A percentile compares a stretch with the other conserved stretches of the same genome.
Conservation (phyloP, 495 filamentous ascomycete species). For the Tetracladium setigerum region DNA sequence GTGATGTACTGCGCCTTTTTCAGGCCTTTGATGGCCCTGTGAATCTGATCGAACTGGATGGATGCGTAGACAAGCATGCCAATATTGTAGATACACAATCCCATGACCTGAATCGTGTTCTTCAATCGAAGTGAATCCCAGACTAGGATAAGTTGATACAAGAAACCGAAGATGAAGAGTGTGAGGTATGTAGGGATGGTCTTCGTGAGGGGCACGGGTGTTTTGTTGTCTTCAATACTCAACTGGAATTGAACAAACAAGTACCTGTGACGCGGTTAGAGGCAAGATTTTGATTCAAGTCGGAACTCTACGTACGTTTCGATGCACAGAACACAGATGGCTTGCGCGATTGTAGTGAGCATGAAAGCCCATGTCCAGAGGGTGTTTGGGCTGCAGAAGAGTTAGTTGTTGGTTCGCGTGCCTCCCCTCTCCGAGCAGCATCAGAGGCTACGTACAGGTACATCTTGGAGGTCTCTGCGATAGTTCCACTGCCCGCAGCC, state of each 20-base stretch:
- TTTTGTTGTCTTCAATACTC: conserved; percentile 29
- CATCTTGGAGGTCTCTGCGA: conserved; percentile 14
- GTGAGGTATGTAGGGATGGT: conserved; percentile 86
- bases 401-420: no score
- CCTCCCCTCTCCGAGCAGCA: no score
- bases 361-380: conserved; percentile 87
- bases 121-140: conserved; percentile 91
- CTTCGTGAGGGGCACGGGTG: conserved; percentile 39
- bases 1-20: conserved; percentile 22
- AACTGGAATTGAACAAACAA: conserved; percentile 63
- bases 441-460: conserved; percentile 9
- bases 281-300: background rate
- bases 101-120: conserved; percentile 98
- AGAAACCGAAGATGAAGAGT: conserved; percentile 93
- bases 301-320: conserved; percentile 61
- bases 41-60: conserved; percentile 85
- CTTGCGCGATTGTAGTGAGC: conserved; percentile 64
- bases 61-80: conserved; percentile 87
- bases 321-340: conserved; percentile 67
- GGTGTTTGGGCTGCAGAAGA: conserved; percentile 31
- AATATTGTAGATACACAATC: conserved; percentile 84
- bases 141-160: conserved; percentile 82
- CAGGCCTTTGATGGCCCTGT: conserved; percentile 49
- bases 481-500: conserved; percentile 17
- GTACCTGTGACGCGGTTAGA: conserved; percentile 30